Percentiles rank a stretch among this genome's conserved stretches.
Evolutionary conservation across 2,329 filamentous ascomycete species (phyloP).

Genomic region (Aspergillus sp.): DNA sequence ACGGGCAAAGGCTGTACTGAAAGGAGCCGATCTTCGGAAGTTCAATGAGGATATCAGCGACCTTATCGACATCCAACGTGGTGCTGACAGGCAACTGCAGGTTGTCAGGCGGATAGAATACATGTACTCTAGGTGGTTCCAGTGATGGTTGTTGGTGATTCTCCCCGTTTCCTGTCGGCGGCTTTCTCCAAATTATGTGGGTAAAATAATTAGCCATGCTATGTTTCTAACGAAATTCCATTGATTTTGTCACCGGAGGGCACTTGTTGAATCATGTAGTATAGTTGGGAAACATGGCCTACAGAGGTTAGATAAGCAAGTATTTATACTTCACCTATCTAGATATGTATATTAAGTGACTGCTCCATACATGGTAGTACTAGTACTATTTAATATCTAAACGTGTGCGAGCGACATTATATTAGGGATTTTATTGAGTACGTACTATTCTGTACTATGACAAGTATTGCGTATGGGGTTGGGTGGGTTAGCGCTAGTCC

Average conservation of each 20-base stretch:
- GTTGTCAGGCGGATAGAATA: conserved; percentile 80
- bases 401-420: neutral
- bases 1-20: conserved; percentile 61
- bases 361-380: too few relatives aligned
- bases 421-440: neutral
- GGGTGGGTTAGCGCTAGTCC: neutral
- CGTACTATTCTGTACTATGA: neutral
- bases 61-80: conserved; percentile 70
- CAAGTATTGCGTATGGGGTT: neutral
- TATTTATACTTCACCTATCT: too few relatives aligned
- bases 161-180: too few relatives aligned
- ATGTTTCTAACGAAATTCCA: too few relatives aligned
- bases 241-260: too few relatives aligned
- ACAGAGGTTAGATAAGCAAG: too few relatives aligned
- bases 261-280: too few relatives aligned
- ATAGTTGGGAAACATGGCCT: too few relatives aligned
- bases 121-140: conserved; percentile 76
- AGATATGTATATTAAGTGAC: too few relatives aligned
- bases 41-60: conserved; percentile 86
- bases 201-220: too few relatives aligned
- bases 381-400: neutral
- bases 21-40: conserved; percentile 67
- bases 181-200: too few relatives aligned
- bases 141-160: conserved; percentile 2
- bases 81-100: conserved; percentile 68